Evolutionary conservation across 2,329 filamentous ascomycete genomes (phyloP), one percentile per base, ranked within the genome.

Genomic region (Aspergillus pseudoglaucus): DNA sequence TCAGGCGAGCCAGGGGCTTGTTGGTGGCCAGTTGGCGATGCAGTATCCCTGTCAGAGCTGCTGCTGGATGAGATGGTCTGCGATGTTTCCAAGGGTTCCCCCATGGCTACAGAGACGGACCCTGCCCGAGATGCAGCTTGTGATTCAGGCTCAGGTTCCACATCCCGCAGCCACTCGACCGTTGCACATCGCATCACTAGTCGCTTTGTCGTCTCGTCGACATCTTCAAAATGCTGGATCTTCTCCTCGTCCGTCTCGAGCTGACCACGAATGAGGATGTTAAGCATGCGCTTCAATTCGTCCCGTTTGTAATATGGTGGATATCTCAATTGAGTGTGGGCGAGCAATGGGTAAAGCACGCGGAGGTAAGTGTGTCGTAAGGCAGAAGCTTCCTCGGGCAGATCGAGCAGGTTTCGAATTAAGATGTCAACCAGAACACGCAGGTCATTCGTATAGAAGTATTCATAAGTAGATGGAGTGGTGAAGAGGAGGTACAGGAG

Each of bases 361-460:
- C 93, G 84, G 5, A 98, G 78, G 64, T 98, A 98, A 3, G 93
- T 98, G 66, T 98, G 93, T 33, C 91, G 82, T 48, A 98, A 74
- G 2, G 81, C 73, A 12, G 66, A 59, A 9, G 75, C 83, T 64
- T 95, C 91, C 60, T 91, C 85, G 0, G 94, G 93, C 7, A 98
- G 76, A 65, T 98, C 93, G 60, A 97, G 83, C n/a, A 98, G 76
- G 61, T 98, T 98, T 39, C 93, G 87, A 51, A 98, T 88, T 49
- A 98, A 90, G 54, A 98, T 93, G 63, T 98, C 93, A 42, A 97
- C 78, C 14, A 98, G 80, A 4, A 98, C 93, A 49, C 89, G 87
- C 25, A 98, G 77, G 62, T 98, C 93, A 64, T 98, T 98, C 23
- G 90, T 96, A 69, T 97, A 98, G 64, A 98, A 98, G 69, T 97